These are phyloP conservation scores for Vigna radiata DNA, from an alignment of 306 rosid species.

Conservation along the genomic window DNA sequence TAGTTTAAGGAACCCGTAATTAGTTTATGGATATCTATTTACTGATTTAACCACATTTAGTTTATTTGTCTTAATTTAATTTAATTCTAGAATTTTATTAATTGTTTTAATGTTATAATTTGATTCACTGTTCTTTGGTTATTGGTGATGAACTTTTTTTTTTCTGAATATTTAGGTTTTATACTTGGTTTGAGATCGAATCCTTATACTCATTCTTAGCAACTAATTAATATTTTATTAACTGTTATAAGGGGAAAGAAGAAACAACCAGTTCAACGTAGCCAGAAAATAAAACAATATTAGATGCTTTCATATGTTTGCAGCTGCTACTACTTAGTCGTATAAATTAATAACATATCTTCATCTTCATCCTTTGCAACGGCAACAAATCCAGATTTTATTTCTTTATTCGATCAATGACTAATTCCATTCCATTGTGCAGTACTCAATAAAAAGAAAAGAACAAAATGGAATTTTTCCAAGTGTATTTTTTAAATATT, in stretches of 20 bases:
- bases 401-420: not conserved
- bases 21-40: not conserved
- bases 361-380: not conserved
- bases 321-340: not conserved
- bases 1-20: not conserved
- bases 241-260: too few species aligned
- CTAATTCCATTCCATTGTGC: not conserved
- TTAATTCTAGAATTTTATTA: not conserved
- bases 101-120: not conserved
- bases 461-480: not conserved
- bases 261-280: not conserved
- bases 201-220: too few species aligned
- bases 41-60: not conserved
- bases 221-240: too few species aligned
- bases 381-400: not conserved
- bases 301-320: not conserved
- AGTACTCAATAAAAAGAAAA: conserved; percentile 6
- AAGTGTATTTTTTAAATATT: not conserved
- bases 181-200: not conserved
- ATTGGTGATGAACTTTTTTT: not conserved
- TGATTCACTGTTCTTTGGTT: not conserved
- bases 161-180: too few species aligned
- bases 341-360: not conserved
- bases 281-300: not conserved
- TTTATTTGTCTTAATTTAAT: not conserved